Evolutionary conservation across 2,329 filamentous ascomycete species (phyloP), one percentile per base, ranked within the genome.

Genomic region (Zelopaecilomyces penicillatus): DNA sequence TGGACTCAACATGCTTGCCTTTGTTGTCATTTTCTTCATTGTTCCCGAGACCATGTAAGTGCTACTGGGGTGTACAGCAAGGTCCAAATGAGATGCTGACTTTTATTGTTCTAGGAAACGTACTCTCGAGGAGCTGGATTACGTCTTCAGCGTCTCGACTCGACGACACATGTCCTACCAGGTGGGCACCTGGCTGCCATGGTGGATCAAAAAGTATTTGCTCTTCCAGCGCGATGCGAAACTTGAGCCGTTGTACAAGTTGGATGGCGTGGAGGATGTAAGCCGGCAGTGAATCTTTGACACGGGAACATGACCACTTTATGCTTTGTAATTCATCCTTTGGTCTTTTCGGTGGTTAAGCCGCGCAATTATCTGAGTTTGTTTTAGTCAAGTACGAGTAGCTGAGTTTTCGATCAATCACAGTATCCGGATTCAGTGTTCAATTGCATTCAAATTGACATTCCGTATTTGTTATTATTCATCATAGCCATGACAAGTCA

Each of bases 1-100:
- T 10, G 76, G 64, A 0, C 63, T 84, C 6, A 85, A 85, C 50
- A 51, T 82, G 4, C 55, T 76, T 2, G 80, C 80, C 0, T 67
- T 83, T 11, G 46, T 78, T 27, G 75, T 85, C 67, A 83, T 84
- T 50, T 82, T 82, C 65, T 65, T 83, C 35, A 76, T 73, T 57
- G 62, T 78, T 1, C 75, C 74, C 1, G 75, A 78, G 56, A 77
- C 74, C 4, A 78, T 75, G 61, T 58, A 48, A 33, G 19, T 19
- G 19, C 19, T 19, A 19, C 19, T 19, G 19, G 19, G 19, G 19
- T 19, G 19, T 19, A 19, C 19, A 19, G 19, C 19, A 49, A 45
- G 3, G 36, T 42, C 29, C 26, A 4, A 9, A 4, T 38, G 7
- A 37, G 11, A 0, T 1, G 11, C 2, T 3, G 4, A 3, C 4